Evolutionary conservation across 2,329 filamentous ascomycete species (phyloP).

Genomic region (Coccinonectria pachysandricola): DNA sequence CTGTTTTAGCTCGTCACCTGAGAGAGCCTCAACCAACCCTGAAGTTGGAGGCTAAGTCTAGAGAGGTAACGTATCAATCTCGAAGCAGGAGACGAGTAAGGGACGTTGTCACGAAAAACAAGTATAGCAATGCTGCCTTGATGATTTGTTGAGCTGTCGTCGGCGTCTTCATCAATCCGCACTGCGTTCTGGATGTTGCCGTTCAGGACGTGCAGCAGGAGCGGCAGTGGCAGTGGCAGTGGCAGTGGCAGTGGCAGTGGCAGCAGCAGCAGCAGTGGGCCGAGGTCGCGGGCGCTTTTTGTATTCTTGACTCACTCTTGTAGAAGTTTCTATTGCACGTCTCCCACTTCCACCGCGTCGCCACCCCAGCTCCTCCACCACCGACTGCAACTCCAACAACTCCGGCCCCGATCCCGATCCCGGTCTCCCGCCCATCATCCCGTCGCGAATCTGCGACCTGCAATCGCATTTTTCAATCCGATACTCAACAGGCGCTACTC

Average conservation of each 20-base stretch:
- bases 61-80: too few species aligned
- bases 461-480: too few species aligned
- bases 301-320: constrained; percentile 34
- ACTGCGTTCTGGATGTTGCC: constrained; percentile 6
- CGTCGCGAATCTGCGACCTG: constrained; percentile 16
- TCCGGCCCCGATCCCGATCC: constrained; percentile 8
- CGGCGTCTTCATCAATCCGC: too few species aligned
- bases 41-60: too few species aligned
- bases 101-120: too few species aligned
- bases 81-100: too few species aligned
- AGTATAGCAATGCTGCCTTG: too few species aligned
- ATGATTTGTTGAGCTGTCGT: too few species aligned
- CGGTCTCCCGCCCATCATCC: constrained; percentile 9
- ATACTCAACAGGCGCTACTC: too few species aligned
- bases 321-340: constrained; percentile 34
- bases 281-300: constrained; percentile 21
- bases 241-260: constrained; percentile 8
- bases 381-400: constrained; percentile 7
- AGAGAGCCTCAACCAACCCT: too few species aligned
- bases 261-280: constrained; percentile 11
- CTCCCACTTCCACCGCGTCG: constrained; percentile 5
- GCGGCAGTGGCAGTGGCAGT: constrained; percentile 4
- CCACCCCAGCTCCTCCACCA: constrained; percentile 10
- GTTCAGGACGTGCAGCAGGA: constrained; percentile 16
- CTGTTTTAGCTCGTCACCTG: too few species aligned